Conservation (phyloP, 495 filamentous ascomycete genomes). For the Aspergillus coremiiformis region DNA sequence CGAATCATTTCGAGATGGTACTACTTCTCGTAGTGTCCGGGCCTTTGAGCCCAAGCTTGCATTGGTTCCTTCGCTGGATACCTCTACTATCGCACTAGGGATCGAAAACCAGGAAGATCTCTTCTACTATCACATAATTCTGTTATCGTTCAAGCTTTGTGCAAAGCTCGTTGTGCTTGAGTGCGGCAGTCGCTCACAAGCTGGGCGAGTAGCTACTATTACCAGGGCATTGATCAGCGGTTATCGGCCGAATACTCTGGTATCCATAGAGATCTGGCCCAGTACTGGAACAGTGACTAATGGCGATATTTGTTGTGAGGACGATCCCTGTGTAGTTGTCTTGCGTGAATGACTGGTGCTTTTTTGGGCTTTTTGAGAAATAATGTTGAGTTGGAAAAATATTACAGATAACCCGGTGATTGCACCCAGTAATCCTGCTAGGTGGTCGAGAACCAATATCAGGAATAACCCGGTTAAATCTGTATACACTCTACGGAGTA, state of each 20-base stretch:
- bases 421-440: too few species aligned
- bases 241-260: neutral
- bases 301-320: neutral
- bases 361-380: too few species aligned
- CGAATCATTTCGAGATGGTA: slow-evolving; percentile 43
- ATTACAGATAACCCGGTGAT: too few species aligned
- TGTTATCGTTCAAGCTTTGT: slow-evolving; percentile 13
- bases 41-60: slow-evolving; percentile 72
- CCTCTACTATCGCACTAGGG: neutral
- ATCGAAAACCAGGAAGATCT: slow-evolving; percentile 25
- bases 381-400: too few species aligned
- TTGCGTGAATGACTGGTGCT: neutral
- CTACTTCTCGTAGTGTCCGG: slow-evolving; percentile 65
- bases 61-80: slow-evolving; percentile 52
- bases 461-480: too few species aligned
- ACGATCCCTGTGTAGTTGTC: slow-evolving; percentile 7
- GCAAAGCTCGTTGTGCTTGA: slow-evolving; percentile 31
- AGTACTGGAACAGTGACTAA: neutral
- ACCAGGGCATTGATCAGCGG: slow-evolving; percentile 2
- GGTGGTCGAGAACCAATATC: too few species aligned
- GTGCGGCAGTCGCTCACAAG: slow-evolving; percentile 32
- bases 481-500: too few species aligned
- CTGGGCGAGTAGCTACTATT: slow-evolving; percentile 24
- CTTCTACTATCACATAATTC: slow-evolving; percentile 32
- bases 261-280: slow-evolving; percentile 6